Conservation (phyloP, 768 basidiomycete species). For the Tubosaeta sp. region DNA sequence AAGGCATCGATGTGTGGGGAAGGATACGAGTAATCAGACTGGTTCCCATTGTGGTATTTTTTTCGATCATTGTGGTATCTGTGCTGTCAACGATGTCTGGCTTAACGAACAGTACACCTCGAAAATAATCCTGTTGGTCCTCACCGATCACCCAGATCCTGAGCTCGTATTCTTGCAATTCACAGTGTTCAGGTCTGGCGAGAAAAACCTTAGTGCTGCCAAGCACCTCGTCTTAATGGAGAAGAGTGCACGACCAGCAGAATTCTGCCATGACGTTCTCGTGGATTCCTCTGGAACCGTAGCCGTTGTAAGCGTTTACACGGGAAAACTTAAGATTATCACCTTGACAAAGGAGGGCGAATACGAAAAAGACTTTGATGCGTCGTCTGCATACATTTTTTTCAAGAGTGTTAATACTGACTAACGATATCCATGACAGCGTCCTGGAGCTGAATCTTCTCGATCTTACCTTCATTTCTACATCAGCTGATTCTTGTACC, state of each 20-base stretch:
- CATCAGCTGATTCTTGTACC: conserved; percentile 38
- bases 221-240: conserved; percentile 54
- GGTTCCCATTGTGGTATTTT: conserved; percentile 50
- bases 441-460: conserved; percentile 67
- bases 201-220: conserved; percentile 33
- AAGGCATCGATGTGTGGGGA: conserved; percentile 65
- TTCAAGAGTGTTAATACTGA: neutral
- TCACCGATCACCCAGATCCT: conserved; percentile 76
- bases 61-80: neutral
- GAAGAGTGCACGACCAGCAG: conserved; percentile 53
- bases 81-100: conserved; percentile 5
- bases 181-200: conserved; percentile 32
- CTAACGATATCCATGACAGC: conserved; percentile 31
- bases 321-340: conserved; percentile 66
- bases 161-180: conserved; percentile 63
- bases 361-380: conserved; percentile 55
- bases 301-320: conserved; percentile 62
- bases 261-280: conserved; percentile 67
- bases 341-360: conserved; percentile 47
- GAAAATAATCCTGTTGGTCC: conserved; percentile 49
- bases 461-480: conserved; percentile 56
- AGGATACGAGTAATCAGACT: conserved; percentile 53
- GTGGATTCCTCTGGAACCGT: conserved; percentile 60
- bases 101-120: conserved; percentile 27
- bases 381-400: conserved; percentile 44